These are phyloP conservation scores for Exserohilum rostratum DNA, from an alignment of 2,329 filamentous ascomycete species.

Conservation along the genomic window DNA sequence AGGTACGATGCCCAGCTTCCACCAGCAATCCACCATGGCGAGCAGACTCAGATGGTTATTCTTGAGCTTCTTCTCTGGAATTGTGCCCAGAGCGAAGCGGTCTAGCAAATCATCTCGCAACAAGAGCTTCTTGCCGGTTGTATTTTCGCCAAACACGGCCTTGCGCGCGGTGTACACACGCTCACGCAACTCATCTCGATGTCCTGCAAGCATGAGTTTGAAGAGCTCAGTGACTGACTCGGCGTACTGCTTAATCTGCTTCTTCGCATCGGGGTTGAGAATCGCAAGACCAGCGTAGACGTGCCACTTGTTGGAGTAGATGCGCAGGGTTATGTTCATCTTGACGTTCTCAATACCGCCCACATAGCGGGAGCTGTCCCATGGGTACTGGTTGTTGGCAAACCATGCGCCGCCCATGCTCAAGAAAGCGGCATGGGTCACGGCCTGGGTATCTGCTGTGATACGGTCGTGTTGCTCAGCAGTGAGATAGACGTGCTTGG, in stretches of 20 bases:
- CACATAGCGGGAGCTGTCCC: slow-evolving; percentile 94
- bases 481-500: slow-evolving; percentile 85
- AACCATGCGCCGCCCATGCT: slow-evolving; percentile 98
- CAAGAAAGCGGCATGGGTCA: slow-evolving; percentile 95
- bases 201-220: slow-evolving; percentile 93
- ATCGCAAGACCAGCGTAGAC: slow-evolving; percentile 98
- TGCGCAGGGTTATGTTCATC: slow-evolving; percentile 96
- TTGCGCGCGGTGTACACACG: slow-evolving; percentile 82
- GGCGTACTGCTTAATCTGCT: slow-evolving; percentile 94
- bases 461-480: slow-evolving; percentile 92
- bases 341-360: slow-evolving; percentile 99
- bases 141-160: slow-evolving; percentile 64
- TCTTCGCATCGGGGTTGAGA: slow-evolving; percentile 87
- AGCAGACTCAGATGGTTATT: slow-evolving; percentile 95
- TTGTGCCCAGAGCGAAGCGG: slow-evolving; percentile 80
- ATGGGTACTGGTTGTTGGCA: slow-evolving; percentile 92
- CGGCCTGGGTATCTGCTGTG: slow-evolving; percentile 96
- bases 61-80: slow-evolving; percentile 69
- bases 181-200: slow-evolving; percentile 72
- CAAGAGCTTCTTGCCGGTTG: slow-evolving; percentile 70
- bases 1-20: slow-evolving; percentile 86
- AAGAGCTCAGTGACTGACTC: slow-evolving; percentile 90
- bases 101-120: slow-evolving; percentile 83
- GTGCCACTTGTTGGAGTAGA: slow-evolving; percentile 99
- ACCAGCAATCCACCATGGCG: slow-evolving; percentile 99